Base-by-base conservation (phyloP, 352 stramenopile genomes). In the Phytophthora litchii region DNA sequence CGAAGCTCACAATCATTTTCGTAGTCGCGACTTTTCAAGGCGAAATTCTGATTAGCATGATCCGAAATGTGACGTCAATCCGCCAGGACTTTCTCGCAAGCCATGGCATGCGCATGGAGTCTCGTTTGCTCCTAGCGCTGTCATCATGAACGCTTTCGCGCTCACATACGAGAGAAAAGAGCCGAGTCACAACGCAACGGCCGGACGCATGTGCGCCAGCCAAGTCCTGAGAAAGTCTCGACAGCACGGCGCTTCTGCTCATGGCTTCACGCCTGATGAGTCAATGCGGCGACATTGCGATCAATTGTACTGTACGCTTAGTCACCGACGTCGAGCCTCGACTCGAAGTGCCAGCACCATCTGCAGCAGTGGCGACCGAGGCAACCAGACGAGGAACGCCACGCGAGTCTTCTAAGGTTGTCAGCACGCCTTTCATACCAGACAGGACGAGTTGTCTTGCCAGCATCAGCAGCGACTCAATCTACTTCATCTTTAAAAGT, bases 1-100 rank as follows among this genome's bases (percentile, higher is more conserved):
- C n/a, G n/a, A n/a, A n/a, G n/a, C n/a, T n/a, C n/a, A 23, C 32
- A 1, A 16, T 32, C 32, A 50, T 66, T 60, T 64, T 63, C 49
- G 47, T 63, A 69, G 54, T 69, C 60, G 54, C 60, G 60, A 59
- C 49, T 49, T 56, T 55, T 51, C 37, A 68, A 60, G 41, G 25
- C 10, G 44, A 58, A 41, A 42, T 60, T 58, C 36, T 59, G 54
- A 60, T 64, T 44, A 52, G 54, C 41, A 50, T 46, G 21, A 27
- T 21, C 12, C 27, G 29, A 65, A 59, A 60, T 59, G 19, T 54
- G 41, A 60, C 40, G 32, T 44, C 25, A 51, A 50, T 23, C 31
- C 9, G 25, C 31, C 31, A 19, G 36, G 51, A 58, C 60, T 58
- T 68, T 68, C 45, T 64, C 51, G 14, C 20, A 41, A 49, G 16